phyloP scores from a whole-genome alignment of 2,329 filamentous ascomycete genomes.

The Teratosphaeria epicoccoides region DNA sequence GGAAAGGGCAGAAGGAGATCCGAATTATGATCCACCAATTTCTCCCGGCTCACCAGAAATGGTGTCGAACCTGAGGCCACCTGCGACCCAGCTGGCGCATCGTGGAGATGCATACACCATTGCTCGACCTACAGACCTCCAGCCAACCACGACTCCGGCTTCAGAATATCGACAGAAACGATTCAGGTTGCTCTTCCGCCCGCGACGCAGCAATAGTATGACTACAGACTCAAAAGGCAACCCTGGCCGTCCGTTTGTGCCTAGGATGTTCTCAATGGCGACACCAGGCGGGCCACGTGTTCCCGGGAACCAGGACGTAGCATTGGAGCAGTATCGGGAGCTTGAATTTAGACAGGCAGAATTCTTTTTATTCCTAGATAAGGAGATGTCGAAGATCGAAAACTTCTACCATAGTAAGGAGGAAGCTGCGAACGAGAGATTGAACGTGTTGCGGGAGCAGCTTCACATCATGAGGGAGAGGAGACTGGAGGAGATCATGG shows the following conservation, averaged over 20 bases:
- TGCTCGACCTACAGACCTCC: slow-evolving; percentile 6
- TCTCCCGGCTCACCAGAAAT: slow-evolving; percentile 5
- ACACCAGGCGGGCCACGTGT: slow-evolving; percentile 14
- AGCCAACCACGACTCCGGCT: neutral
- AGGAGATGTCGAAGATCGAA: slow-evolving; percentile 84
- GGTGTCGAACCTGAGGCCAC: slow-evolving; percentile 7
- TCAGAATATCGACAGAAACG: neutral
- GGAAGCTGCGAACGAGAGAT: slow-evolving; percentile 71
- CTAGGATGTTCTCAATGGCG: slow-evolving; percentile 16
- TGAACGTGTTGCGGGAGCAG: slow-evolving; percentile 70
- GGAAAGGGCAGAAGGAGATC: slow-evolving; percentile 2
- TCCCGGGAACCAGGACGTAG: slow-evolving; percentile 32
- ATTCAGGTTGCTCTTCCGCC: slow-evolving; percentile 25
- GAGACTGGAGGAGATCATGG: slow-evolving; percentile 60
- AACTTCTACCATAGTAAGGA: slow-evolving; percentile 82
- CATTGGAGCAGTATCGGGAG: slow-evolving; percentile 48
- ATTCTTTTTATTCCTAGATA: slow-evolving; percentile 76
- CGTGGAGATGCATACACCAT: slow-evolving; percentile 18
- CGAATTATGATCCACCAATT: slow-evolving; percentile 6
- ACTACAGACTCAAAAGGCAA: neutral
- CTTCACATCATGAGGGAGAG: slow-evolving; percentile 87
- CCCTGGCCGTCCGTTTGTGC: slow-evolving; percentile 10
- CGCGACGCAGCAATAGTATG: slow-evolving; percentile 16
- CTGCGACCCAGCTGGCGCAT: slow-evolving; percentile 15
- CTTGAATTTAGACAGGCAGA: slow-evolving; percentile 67